Evolutionary conservation across 1,284 basidiomycete genomes (phyloP).

Genomic region (Austropuccinia psidii): DNA sequence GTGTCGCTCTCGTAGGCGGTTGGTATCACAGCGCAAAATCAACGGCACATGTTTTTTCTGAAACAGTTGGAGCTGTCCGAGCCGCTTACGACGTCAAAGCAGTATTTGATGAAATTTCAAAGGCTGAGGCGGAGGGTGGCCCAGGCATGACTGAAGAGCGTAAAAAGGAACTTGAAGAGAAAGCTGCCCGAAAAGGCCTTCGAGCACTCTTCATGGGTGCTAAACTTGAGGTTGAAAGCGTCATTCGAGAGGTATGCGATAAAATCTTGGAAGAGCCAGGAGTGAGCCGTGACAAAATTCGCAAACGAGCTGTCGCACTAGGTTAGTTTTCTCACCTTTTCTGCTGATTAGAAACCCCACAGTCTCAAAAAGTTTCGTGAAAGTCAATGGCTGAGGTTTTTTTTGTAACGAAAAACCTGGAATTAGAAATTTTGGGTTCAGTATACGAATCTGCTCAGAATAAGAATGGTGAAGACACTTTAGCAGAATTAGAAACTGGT

Average conservation of each 20-base stretch:
- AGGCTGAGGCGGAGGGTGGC: conserved; percentile 71
- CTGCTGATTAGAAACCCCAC: no score
- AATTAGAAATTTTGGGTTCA: conserved; percentile 29
- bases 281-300: not conserved
- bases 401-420: not conserved
- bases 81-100: conserved; percentile 85
- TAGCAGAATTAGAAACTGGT: conserved; percentile 21
- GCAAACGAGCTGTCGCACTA: conserved; percentile 33
- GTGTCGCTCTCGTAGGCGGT: conserved; percentile 57
- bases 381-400: no score
- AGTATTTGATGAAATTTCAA: conserved; percentile 80
- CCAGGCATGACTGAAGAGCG: conserved; percentile 78
- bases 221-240: conserved; percentile 88
- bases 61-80: conserved; percentile 79
- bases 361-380: no score
- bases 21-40: conserved; percentile 92
- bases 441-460: conserved; percentile 33
- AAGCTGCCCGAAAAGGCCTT: conserved; percentile 78
- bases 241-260: conserved; percentile 88
- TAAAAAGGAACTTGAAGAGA: conserved; percentile 82
- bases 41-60: conserved; percentile 85
- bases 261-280: conserved; percentile 58
- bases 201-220: conserved; percentile 56
- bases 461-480: conserved; percentile 33
- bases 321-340: conserved; percentile 13